phyloP scores from a whole-genome alignment of 352 stramenopile genomes.

The Thalassiosira livingstoniorum region DNA sequence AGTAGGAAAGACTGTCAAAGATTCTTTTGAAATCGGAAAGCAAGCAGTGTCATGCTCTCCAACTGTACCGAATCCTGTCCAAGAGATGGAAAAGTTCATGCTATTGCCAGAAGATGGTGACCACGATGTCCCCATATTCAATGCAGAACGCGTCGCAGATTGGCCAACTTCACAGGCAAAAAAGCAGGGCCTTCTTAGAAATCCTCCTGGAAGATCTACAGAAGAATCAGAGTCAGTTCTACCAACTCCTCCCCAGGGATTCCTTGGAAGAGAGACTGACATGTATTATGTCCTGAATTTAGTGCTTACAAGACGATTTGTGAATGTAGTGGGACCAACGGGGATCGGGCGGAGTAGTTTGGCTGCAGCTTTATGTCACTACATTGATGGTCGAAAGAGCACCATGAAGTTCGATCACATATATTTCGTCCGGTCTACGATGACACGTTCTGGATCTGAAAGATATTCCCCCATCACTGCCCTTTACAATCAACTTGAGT shows the following conservation, averaged over 20 bases:
- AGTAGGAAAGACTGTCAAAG: conserved; percentile 83
- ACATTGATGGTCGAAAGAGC: conserved; percentile 82
- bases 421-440: conserved; percentile 68
- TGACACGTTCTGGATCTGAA: conserved; percentile 47
- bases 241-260: conserved; percentile 81
- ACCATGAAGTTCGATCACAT: conserved; percentile 81
- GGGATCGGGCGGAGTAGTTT: conserved; percentile 82
- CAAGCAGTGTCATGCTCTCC: conserved; percentile 77
- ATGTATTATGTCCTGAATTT: conserved; percentile 83
- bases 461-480: conserved; percentile 55
- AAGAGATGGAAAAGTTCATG: conserved; percentile 87
- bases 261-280: conserved; percentile 84
- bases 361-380: conserved; percentile 76
- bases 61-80: conserved; percentile 74
- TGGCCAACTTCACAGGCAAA: conserved; percentile 63
- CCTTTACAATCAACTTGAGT: conserved; percentile 69
- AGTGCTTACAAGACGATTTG: conserved; percentile 70
- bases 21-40: conserved; percentile 86
- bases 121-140: conserved; percentile 82
- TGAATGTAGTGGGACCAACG: conserved; percentile 75
- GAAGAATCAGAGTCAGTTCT: conserved; percentile 46
- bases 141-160: conserved; percentile 63
- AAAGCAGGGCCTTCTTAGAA: conserved; percentile 47
- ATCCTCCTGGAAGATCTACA: conserved; percentile 66
- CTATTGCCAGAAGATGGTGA: conserved; percentile 81